phyloP scores from a whole-genome alignment of 2,329 filamentous ascomycete species.

The Triangularia setosa region DNA sequence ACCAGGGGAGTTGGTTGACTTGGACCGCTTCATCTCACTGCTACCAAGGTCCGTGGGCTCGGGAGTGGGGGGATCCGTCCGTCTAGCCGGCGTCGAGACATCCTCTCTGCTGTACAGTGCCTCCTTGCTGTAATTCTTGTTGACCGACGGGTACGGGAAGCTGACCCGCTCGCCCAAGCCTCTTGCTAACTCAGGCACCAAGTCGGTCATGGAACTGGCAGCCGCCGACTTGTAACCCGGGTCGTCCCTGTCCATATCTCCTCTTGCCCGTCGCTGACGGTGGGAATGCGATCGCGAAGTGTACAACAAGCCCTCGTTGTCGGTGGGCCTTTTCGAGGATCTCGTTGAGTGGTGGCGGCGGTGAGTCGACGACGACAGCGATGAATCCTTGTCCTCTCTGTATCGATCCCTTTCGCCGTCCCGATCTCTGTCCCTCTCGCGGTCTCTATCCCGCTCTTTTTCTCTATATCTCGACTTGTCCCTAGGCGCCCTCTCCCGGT shows the following conservation, averaged over 20 bases:
- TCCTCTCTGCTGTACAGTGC: constrained; percentile 60
- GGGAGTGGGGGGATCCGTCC: constrained; percentile 60
- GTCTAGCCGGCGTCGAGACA: constrained; percentile 33
- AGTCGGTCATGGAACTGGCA: constrained; percentile 42
- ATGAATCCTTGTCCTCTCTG: constrained; percentile 26
- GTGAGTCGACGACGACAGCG: constrained; percentile 17
- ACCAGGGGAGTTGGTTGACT: constrained; percentile 41
- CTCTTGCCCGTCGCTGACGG: constrained; percentile 31
- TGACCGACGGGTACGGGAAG: constrained; percentile 76
- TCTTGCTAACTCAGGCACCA: constrained; percentile 45
- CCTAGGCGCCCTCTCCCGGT: constrained; percentile 29
- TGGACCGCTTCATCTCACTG: constrained; percentile 44
- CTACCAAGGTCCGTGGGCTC: constrained; percentile 66
- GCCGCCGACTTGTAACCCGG: constrained; percentile 18
- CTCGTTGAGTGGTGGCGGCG: constrained; percentile 41
- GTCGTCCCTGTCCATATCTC: constrained; percentile 33
- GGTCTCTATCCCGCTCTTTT: constrained; percentile 24
- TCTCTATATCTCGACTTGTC: constrained; percentile 31
- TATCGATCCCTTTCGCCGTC: constrained; percentile 32
- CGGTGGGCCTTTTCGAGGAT: constrained; percentile 38
- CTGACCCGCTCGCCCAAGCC: constrained; percentile 44
- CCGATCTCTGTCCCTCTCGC: constrained; percentile 24
- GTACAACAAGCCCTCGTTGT: constrained; percentile 35
- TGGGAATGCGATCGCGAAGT: constrained; percentile 30
- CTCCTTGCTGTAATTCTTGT: constrained; percentile 67